These are phyloP conservation scores for Gossypium stocksii DNA, from an alignment of 345 rosid species.

Conservation along the genomic window DNA sequence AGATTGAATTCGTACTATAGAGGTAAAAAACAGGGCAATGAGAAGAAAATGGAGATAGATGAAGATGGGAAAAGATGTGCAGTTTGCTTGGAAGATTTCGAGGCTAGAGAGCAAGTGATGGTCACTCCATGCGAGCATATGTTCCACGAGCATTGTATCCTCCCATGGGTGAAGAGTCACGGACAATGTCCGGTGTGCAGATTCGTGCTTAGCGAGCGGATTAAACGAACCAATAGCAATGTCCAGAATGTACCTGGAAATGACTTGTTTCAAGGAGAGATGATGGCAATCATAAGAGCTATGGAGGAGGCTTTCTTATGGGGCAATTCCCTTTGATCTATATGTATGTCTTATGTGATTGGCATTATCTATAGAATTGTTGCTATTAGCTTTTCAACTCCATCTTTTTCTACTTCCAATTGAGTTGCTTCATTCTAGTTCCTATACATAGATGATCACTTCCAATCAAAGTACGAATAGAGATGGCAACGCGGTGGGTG, in stretches of 20 bases:
- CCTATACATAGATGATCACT: not conserved
- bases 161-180: conserved; percentile 63
- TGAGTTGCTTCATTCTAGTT: not conserved
- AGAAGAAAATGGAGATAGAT: conserved; percentile 22
- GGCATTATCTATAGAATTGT: conserved; percentile 8
- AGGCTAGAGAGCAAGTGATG: conserved; percentile 55
- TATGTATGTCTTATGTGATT: not conserved
- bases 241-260: conserved; percentile 8
- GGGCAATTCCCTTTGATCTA: conserved; percentile 13
- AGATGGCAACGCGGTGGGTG: too few species aligned
- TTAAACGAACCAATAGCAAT: conserved; percentile 4
- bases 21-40: conserved; percentile 17
- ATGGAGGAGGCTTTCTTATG: conserved; percentile 40
- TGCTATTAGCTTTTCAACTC: conserved; percentile 3
- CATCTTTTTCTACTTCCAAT: not conserved
- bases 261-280: conserved; percentile 29
- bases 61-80: conserved; percentile 60
- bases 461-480: not conserved
- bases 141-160: conserved; percentile 82
- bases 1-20: conserved; percentile 54
- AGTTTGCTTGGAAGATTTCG: conserved; percentile 83
- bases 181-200: conserved; percentile 80
- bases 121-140: conserved; percentile 77
- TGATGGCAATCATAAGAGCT: conserved; percentile 39
- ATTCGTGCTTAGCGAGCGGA: conserved; percentile 33